Evolutionary conservation across 176 grass and related monocot species (phyloP), one percentile per base, ranked within the genome.

Genomic region (Olyra latifolia): DNA sequence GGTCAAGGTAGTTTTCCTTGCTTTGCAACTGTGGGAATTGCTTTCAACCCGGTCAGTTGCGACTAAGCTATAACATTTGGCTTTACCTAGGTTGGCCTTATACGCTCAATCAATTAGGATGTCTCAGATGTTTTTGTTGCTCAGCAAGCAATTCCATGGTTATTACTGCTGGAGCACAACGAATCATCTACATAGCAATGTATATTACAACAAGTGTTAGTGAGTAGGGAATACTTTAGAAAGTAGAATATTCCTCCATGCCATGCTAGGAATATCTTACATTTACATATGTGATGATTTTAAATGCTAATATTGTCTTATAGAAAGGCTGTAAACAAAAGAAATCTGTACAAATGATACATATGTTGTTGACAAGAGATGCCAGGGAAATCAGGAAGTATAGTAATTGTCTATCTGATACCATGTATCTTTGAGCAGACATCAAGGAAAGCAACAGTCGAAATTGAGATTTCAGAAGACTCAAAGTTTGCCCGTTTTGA

Each of bases 391-490:
- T 46, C 19, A 25, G 20, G 25, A 45, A 40, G 13, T 74, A 14
- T 80, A 66, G 24, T 71, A 50, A 77, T 29, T 61, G 13, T 61
- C 27, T 61, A 29, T 29, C 38, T 62, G 20, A 60, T 82, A 55
- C 4, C 45, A 56, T 82, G 81, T 91, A 59, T 83, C 55, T 72
- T 83, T 61, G 41, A 66, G 63, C 91, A 97, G 94, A 85, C 91
- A 4, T 88, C 84, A 71, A 83, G 75, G 72, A 82, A 89, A 87
- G 89, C 91, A 76, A 97, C 71, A 42, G 81, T 97, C 49, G 95
- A 94, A 82, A 92, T 94, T 64, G 92, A 98, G 80, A 98, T 98
- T 68, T 92, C 95, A 77, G 85, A 89, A 57, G 90, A 98, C 76
- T 88, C 87, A 12, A 91, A 84, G 44, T 83, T 94, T 63, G 90